phyloP scores from a whole-genome alignment of 805 yeast genomes.

The Kockiozyma suomiensis region DNA sequence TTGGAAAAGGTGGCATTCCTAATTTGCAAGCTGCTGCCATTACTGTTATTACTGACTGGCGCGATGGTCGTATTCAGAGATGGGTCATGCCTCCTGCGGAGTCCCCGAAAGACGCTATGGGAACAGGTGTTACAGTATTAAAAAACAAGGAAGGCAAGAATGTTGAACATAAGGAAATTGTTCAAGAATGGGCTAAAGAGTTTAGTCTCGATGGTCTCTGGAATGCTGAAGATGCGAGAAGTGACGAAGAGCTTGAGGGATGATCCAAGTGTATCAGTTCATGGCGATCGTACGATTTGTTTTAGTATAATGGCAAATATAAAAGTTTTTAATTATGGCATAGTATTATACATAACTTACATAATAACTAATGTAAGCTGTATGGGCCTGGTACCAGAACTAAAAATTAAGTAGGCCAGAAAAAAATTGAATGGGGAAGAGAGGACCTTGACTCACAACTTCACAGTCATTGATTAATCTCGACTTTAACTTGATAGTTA shows the following conservation, averaged over 20 bases:
- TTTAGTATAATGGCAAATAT: neutral
- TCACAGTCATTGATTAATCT: no score
- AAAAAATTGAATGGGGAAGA: neutral
- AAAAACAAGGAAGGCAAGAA: constrained; percentile 49
- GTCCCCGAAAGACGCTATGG: constrained; percentile 25
- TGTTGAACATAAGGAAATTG: constrained; percentile 73
- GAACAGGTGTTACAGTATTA: constrained; percentile 48
- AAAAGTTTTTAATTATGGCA: neutral
- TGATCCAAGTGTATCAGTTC: neutral
- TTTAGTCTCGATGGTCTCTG: constrained; percentile 73
- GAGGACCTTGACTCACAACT: neutral
- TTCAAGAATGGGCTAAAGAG: constrained; percentile 89
- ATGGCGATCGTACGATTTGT: neutral
- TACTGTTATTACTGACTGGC: constrained; percentile 88
- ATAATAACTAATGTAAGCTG: neutral
- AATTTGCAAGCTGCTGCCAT: constrained; percentile 83
- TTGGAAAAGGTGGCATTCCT: constrained; percentile 92
- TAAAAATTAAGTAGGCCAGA: neutral
- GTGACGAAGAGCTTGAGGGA: constrained; percentile 11
- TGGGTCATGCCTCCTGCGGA: constrained; percentile 66
- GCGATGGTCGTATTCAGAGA: constrained; percentile 91
- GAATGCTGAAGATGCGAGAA: constrained; percentile 16
- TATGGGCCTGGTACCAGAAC: neutral
- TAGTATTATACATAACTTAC: neutral
- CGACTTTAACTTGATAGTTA: neutral